phyloP scores from a whole-genome alignment of 2,329 filamentous ascomycete genomes.

The Daldinia sp. region DNA sequence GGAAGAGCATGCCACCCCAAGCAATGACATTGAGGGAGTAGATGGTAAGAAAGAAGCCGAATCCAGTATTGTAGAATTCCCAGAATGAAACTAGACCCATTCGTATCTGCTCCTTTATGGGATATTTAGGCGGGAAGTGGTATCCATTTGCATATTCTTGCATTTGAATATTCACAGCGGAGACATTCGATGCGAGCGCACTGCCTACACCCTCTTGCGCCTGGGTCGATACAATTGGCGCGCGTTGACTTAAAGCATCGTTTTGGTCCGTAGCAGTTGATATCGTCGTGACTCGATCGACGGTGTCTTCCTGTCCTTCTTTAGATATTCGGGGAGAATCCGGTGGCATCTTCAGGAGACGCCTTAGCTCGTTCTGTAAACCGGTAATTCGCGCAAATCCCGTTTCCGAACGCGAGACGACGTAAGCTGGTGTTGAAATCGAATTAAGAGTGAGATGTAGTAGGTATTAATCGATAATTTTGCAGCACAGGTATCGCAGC shows the following conservation, averaged over 20 bases:
- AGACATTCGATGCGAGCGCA: conserved; percentile 47
- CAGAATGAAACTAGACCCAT: conserved; percentile 70
- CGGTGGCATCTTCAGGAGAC: conserved; percentile 18
- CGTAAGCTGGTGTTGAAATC: not conserved
- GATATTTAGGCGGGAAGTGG: conserved; percentile 69
- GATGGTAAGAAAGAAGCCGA: conserved; percentile 79
- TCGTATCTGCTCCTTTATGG: conserved; percentile 65
- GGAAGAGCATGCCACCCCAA: conserved; percentile 91
- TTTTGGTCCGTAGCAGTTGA: conserved; percentile 37
- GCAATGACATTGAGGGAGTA: conserved; percentile 86
- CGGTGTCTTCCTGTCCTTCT: conserved; percentile 26
- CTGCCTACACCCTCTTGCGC: conserved; percentile 37
- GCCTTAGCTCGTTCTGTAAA: not conserved
- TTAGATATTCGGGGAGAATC: conserved; percentile 33
- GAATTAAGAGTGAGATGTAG: not conserved
- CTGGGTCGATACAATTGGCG: conserved; percentile 27
- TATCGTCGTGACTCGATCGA: conserved; percentile 32
- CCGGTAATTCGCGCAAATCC: conserved; percentile 1
- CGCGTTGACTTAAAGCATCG: conserved; percentile 34
- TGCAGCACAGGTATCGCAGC: not conserved
- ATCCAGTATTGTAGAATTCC: conserved; percentile 76
- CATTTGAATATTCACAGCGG: conserved; percentile 33
- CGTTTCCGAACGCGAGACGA: not conserved
- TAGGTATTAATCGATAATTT: conserved; percentile 2
- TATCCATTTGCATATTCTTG: conserved; percentile 67